Evolutionary conservation across 2,329 filamentous ascomycete genomes (phyloP).

Genomic region (Phyllosticta capitalensis): DNA sequence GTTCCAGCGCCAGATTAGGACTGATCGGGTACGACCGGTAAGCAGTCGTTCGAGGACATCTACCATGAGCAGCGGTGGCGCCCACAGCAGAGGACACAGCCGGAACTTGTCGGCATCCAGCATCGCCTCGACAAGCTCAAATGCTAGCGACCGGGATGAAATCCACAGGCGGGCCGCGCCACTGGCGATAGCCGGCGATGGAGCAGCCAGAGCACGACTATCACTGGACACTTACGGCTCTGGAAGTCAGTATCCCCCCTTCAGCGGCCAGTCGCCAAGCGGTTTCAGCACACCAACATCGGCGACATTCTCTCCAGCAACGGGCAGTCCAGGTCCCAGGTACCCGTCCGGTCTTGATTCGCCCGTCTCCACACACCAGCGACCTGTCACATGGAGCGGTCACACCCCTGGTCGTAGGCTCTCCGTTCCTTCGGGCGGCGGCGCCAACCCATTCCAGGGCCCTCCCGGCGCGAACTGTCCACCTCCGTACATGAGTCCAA

Average conservation of each 20-base stretch:
- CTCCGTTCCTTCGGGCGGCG: constrained; percentile 62
- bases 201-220: constrained; percentile 48
- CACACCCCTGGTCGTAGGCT: constrained; percentile 64
- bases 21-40: constrained; percentile 69
- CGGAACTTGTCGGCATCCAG: constrained; percentile 81
- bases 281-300: constrained; percentile 78
- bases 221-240: constrained; percentile 56
- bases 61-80: constrained; percentile 59
- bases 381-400: constrained; percentile 60
- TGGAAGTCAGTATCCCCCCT: constrained; percentile 53
- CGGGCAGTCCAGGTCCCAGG: constrained; percentile 56
- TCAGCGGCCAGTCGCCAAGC: constrained; percentile 57
- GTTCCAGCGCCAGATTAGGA: constrained; percentile 85
- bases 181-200: constrained; percentile 70
- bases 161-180: constrained; percentile 66
- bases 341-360: constrained; percentile 62
- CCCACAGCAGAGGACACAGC: constrained; percentile 68
- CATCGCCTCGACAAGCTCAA: constrained; percentile 66
- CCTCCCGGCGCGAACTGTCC: constrained; percentile 50
- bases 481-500: constrained; percentile 46
- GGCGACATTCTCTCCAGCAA: constrained; percentile 67
- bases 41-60: constrained; percentile 65
- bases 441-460: constrained; percentile 61
- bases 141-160: constrained; percentile 52
- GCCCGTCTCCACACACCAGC: constrained; percentile 59